A percentile compares a stretch with the other conserved stretches of the same genome.
Evolutionary conservation across 768 basidiomycete genomes (phyloP).

Genomic region (Auriscalpium microsporum): DNA sequence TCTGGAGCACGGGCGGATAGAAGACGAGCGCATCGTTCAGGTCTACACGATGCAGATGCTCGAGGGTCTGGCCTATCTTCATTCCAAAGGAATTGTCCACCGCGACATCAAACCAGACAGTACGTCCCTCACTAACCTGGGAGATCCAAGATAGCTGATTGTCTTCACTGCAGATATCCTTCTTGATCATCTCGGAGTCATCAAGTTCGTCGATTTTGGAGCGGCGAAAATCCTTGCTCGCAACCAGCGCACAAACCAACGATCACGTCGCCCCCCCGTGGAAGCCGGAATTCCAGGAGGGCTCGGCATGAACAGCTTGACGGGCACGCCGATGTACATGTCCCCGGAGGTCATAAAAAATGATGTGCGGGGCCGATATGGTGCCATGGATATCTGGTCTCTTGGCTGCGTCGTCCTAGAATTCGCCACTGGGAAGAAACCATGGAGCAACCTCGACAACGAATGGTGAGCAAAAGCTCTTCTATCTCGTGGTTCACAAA

Average conservation of each 20-base stretch:
- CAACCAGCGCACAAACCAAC: constrained; percentile 73
- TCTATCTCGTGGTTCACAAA: constrained; percentile 3
- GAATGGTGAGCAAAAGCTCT: constrained; percentile 65
- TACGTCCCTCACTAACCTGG: constrained; percentile 30
- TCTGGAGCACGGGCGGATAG: constrained; percentile 92
- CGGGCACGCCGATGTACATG: constrained; percentile 99
- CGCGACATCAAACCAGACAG: constrained; percentile 99
- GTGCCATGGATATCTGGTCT: constrained; percentile 98
- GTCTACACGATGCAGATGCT: constrained; percentile 97
- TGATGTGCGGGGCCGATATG: constrained; percentile 76
- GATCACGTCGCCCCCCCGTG: constrained; percentile 50
- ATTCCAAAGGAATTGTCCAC: constrained; percentile 87
- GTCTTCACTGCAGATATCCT: constrained; percentile 66
- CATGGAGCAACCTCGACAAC: constrained; percentile 98
- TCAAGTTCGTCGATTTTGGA: constrained; percentile 97
- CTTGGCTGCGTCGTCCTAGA: constrained; percentile 96
- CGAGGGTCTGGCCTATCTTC: constrained; percentile 88
- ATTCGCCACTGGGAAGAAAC: constrained; percentile 92
- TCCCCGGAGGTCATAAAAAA: constrained; percentile 98
- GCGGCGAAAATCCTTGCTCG: constrained; percentile 94
- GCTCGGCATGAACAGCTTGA: constrained; percentile 57
- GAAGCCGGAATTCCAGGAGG: constrained; percentile 25
- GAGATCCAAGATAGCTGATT: neutral
- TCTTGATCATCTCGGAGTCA: constrained; percentile 79
- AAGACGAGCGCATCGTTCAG: constrained; percentile 93